phyloP scores from a whole-genome alignment of 768 basidiomycete genomes.

The Mrakia gelida region DNA sequence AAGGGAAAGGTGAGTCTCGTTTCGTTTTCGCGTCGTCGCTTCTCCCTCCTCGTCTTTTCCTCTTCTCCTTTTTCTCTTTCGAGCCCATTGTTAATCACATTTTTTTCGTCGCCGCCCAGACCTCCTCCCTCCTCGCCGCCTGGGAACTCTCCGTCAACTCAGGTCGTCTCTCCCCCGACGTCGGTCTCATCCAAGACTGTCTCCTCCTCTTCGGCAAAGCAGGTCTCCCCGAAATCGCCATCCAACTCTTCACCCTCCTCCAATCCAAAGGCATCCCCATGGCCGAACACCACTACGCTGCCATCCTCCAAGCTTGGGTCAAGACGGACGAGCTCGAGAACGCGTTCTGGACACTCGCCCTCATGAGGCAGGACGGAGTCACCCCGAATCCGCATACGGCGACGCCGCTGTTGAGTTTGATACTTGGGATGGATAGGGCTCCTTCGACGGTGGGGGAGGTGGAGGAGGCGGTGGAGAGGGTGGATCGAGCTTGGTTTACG shows the following conservation, averaged over 20 bases:
- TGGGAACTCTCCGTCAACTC: conserved; percentile 23
- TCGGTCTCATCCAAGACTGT: conserved; percentile 25
- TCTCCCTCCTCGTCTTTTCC: background rate
- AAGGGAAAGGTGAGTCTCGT: conserved; percentile 9
- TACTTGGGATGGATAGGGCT: conserved; percentile 2
- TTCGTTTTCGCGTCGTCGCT: background rate
- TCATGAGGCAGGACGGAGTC: conserved; percentile 21
- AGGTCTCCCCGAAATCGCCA: conserved; percentile 18
- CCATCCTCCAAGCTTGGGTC: conserved; percentile 17
- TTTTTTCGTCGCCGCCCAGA: background rate
- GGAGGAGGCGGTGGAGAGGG: conserved; percentile 10
- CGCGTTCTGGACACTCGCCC: conserved; percentile 13
- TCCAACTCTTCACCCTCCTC: conserved; percentile 10
- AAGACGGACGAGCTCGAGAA: conserved; percentile 24
- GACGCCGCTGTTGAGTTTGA: conserved; percentile 16
- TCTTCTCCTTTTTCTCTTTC: no score
- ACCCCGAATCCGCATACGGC: conserved; percentile 1
- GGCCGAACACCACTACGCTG: conserved; percentile 20
- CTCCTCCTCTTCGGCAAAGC: conserved; percentile 19
- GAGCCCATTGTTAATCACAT: no score
- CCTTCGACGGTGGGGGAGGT: background rate
- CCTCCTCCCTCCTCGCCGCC: conserved; percentile 12
- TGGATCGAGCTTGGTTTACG: conserved; percentile 27
- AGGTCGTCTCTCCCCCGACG: conserved; percentile 20
- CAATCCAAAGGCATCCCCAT: background rate